phyloP scores from a whole-genome alignment of 169 alveolate genomes.

The Perkinsus marinus region DNA sequence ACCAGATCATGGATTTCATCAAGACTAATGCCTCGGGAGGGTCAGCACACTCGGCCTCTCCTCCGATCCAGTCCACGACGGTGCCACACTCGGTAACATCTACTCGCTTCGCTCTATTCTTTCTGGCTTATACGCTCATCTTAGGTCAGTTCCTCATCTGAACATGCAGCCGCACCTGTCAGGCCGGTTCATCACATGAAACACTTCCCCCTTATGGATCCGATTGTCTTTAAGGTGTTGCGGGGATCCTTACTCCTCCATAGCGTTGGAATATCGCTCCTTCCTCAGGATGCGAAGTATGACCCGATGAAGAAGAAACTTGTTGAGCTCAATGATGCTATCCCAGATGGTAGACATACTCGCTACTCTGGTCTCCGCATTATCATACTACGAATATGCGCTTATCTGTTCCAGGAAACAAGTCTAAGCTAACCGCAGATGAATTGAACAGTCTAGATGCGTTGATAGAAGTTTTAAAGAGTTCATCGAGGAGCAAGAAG shows the following conservation, averaged over 20 bases:
- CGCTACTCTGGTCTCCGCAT: no score
- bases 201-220: neutral
- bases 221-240: neutral
- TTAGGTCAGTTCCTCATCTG: neutral
- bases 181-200: neutral
- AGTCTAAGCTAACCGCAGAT: neutral
- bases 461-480: neutral
- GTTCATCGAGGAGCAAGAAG: neutral
- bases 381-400: no score
- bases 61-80: neutral
- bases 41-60: neutral
- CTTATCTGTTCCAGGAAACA: neutral
- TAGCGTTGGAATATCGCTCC: neutral
- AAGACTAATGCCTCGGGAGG: neutral
- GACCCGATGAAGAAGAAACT: neutral
- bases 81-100: neutral
- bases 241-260: neutral
- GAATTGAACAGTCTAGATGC: neutral
- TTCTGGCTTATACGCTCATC: neutral
- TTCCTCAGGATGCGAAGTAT: neutral
- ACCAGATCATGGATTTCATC: neutral
- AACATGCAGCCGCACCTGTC: neutral
- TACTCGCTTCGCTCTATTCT: neutral
- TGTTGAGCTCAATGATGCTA: neutral
- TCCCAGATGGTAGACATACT: neutral